phyloP scores from a whole-genome alignment of 768 basidiomycete species.

The Suillus plorans region DNA sequence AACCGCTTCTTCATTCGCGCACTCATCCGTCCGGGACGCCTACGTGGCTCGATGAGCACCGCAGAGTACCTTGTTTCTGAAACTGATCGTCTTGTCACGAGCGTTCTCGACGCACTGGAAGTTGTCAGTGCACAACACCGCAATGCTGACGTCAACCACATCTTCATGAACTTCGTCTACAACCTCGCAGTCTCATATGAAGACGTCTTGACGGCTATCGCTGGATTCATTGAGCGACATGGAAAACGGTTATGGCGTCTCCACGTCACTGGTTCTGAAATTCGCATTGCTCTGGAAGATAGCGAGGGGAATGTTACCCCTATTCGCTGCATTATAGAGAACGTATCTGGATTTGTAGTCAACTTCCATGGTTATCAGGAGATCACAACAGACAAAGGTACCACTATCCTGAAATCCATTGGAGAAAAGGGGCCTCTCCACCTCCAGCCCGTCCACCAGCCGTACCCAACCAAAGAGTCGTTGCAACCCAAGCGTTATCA shows the following conservation, averaged over 20 bases:
- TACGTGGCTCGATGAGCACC: conserved; percentile 88
- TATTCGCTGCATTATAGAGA: conserved; percentile 97
- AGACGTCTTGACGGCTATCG: conserved; percentile 93
- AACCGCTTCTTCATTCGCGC: conserved; percentile 98
- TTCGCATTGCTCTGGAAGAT: conserved; percentile 93
- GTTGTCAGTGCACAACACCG: conserved; percentile 88
- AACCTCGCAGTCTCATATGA: conserved; percentile 94
- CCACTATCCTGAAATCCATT: conserved; percentile 95
- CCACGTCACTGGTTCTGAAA: conserved; percentile 97
- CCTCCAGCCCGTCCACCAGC: conserved; percentile 89
- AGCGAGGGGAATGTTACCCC: conserved; percentile 92
- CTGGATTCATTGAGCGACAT: conserved; percentile 99
- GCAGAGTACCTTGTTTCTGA: conserved; percentile 99
- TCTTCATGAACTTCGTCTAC: conserved; percentile 99
- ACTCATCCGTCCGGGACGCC: conserved; percentile 91
- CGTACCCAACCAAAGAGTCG: conserved; percentile 97
- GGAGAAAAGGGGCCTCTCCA: conserved; percentile 97
- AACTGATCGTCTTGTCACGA: conserved; percentile 94
- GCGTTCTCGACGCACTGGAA: conserved; percentile 91
- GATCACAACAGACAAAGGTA: conserved; percentile 93
- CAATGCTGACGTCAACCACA: conserved; percentile 96
- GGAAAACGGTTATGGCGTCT: conserved; percentile 98
- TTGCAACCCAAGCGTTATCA: conserved; percentile 99
- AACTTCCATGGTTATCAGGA: conserved; percentile 99
- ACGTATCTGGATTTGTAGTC: conserved; percentile 98